Conservation (phyloP, 108 stramenopile genomes). For the Cyclostephanos tholiformis region DNA sequence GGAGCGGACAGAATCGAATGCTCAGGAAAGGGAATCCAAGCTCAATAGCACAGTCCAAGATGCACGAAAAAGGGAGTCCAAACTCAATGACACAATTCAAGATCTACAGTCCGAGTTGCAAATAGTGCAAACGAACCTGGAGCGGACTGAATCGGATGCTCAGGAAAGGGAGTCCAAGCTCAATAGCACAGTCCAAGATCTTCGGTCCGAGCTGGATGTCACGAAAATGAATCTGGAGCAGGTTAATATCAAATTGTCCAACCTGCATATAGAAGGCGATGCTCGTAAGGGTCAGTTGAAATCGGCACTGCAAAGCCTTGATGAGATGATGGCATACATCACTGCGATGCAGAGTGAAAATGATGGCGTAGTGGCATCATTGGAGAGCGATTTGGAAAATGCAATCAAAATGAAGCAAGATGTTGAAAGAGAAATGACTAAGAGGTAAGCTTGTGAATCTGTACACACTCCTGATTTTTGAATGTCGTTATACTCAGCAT, state of each 20-base stretch:
- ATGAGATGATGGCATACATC: constrained; percentile 53
- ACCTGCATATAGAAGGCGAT: constrained; percentile 10
- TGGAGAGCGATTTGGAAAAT: constrained; percentile 30
- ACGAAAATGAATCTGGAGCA: constrained; percentile 1
- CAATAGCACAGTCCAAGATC: background rate
- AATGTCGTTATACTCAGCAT: background rate
- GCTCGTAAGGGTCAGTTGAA: constrained; percentile 28
- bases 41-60: background rate
- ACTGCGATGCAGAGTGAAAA: constrained; percentile 33
- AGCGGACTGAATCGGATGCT: background rate
- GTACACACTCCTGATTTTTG: background rate
- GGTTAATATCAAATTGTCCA: constrained; percentile 1
- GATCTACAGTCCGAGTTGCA: constrained; percentile 16
- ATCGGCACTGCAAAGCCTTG: constrained; percentile 34
- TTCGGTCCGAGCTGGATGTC: constrained; percentile 12
- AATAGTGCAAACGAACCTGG: constrained; percentile 1
- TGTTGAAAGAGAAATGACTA: constrained; percentile 9
- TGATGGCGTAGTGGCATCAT: constrained; percentile 34
- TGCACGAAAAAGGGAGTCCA: too few relatives aligned
- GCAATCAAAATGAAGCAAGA: constrained; percentile 10
- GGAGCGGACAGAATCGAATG: background rate
- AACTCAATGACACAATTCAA: background rate
- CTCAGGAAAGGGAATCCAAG: background rate
- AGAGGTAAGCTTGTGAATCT: background rate
- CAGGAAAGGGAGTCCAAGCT: background rate